phyloP scores from a whole-genome alignment of 768 basidiomycete genomes.

The Lactarius hatsudake region DNA sequence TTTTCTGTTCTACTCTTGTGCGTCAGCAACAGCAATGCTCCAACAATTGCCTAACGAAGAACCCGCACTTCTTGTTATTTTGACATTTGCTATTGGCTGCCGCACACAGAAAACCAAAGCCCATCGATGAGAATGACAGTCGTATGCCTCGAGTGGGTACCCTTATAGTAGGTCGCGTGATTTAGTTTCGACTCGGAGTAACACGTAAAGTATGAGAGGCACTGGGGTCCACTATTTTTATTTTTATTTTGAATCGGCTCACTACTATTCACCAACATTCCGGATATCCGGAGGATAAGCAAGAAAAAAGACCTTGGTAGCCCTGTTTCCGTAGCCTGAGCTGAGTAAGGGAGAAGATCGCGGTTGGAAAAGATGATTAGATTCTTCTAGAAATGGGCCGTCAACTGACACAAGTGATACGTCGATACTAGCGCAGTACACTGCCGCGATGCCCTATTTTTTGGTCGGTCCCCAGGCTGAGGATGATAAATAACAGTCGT shows the following conservation, averaged over 20 bases:
- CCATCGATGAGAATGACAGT: not conserved
- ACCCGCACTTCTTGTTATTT: not conserved
- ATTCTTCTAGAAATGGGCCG: not conserved
- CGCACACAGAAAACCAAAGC: not conserved
- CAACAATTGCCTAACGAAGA: not conserved
- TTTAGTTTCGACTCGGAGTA: no score
- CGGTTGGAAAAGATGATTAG: not conserved
- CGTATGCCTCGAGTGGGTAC: not conserved
- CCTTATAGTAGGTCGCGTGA: not conserved
- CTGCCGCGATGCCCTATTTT: not conserved
- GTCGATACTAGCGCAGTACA: not conserved
- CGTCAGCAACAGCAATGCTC: not conserved
- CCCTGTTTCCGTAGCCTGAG: not conserved
- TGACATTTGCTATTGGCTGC: not conserved
- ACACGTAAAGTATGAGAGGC: no score
- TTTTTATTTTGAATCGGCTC: no score
- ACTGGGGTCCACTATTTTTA: no score
- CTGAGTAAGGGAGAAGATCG: not conserved
- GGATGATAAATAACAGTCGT: no score
- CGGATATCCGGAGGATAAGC: not conserved
- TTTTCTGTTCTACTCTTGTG: not conserved
- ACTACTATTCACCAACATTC: no score
- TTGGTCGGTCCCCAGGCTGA: not conserved
- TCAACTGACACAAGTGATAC: no score
- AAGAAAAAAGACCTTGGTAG: not conserved